Evolutionary conservation across 2,329 filamentous ascomycete genomes (phyloP), one percentile per base, ranked within the genome.

Genomic region (Paecilomyces formosus): DNA sequence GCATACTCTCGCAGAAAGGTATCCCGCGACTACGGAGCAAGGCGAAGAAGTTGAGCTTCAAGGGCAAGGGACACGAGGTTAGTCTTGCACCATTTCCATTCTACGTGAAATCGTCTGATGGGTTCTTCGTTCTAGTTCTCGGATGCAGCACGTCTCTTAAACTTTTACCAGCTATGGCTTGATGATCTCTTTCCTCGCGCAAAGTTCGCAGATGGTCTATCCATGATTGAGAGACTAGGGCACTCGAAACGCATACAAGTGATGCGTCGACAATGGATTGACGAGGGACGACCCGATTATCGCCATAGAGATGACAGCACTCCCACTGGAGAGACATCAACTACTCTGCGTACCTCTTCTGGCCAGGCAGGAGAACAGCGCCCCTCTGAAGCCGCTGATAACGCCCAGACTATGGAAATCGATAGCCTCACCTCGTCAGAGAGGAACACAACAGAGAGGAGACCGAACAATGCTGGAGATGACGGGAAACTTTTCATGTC

Each of bases 151-250:
- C 85, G 87, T 15, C 82, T 99, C 24, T 81, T 99, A 54, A 90
- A 89, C 24, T 90, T 95, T 71, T 99, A 97, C 71, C 94, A 97
- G 72, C 76, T 96, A 58, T 99, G 94, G 94, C 88, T 99, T 1
- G 93, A 99, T 74, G 92, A 97, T 69, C 80, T 99, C 12, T 99
- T 92, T 69, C 94, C 94, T 12, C 92, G 95, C 69, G 94, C 93
- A 4, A 93, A 92, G 68, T 99, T 99, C 68, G 83, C 89, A 54
- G 94, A 99, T 68, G 94, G 89, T 2, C 79, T 97, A 6, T 78
- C 82, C 45, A 96, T 97, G 79, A 90, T 97, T 2, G 94, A 99
- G 73, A 97, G 96, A 75, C 81, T 91, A 0, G 94, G 94, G 1
- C 94, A 97, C 74, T 90, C 88, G 66, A 92, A 89, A 70, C 80